Evolutionary conservation across 2,329 filamentous ascomycete species (phyloP).

Genomic region (Aureobasidium sp.): DNA sequence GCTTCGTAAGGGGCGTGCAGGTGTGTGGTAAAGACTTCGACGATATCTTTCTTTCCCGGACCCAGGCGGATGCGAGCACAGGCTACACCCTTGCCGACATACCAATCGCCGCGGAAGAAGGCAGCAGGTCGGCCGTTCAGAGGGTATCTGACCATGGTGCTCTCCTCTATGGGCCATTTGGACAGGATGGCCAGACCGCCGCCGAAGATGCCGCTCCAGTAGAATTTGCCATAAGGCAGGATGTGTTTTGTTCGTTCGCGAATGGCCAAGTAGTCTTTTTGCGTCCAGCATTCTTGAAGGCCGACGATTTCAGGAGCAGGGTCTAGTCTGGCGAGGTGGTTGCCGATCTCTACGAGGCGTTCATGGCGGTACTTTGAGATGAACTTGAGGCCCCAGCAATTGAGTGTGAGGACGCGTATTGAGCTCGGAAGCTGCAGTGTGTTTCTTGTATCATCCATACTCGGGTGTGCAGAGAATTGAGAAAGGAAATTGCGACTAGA

Average conservation of each 20-base stretch:
- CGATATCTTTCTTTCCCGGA: slow-evolving; percentile 54
- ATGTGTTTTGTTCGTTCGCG: slow-evolving; percentile 64
- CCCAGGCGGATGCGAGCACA: slow-evolving; percentile 72
- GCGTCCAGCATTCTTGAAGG: slow-evolving; percentile 92
- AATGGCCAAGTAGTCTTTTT: slow-evolving; percentile 74
- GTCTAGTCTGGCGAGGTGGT: slow-evolving; percentile 60
- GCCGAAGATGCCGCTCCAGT: slow-evolving; percentile 81
- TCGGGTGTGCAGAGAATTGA: background rate
- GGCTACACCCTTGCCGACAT: slow-evolving; percentile 88
- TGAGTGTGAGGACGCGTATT: slow-evolving; percentile 78
- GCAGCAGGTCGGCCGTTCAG: slow-evolving; percentile 89
- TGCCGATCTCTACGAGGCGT: slow-evolving; percentile 77
- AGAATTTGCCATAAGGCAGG: slow-evolving; percentile 89
- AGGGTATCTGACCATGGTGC: slow-evolving; percentile 78
- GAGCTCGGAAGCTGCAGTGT: slow-evolving; percentile 36
- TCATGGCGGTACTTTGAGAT: slow-evolving; percentile 70
- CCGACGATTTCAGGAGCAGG: slow-evolving; percentile 77
- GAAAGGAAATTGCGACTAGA: background rate
- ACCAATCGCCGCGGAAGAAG: slow-evolving; percentile 94
- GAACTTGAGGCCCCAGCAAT: slow-evolving; percentile 94
- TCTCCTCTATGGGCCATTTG: slow-evolving; percentile 87
- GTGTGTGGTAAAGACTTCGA: slow-evolving; percentile 92
- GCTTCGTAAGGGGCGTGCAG: slow-evolving; percentile 82
- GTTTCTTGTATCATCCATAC: background rate
- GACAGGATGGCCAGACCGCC: slow-evolving; percentile 84